phyloP scores from a whole-genome alignment of 768 basidiomycete species.

The Suillus ampliporus region DNA sequence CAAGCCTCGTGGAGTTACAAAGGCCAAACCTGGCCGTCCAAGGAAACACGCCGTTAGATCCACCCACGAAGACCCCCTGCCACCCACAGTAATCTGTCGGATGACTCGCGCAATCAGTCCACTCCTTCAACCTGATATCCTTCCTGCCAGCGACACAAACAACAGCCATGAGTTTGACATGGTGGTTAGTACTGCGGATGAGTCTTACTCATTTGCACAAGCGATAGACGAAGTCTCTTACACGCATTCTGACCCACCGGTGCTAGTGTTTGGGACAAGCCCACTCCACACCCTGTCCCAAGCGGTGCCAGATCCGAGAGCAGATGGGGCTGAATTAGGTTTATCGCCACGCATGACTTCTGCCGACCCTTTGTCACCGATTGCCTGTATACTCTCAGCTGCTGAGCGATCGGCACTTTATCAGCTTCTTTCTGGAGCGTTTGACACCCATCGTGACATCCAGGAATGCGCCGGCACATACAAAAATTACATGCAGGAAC shows the following conservation, averaged over 20 bases:
- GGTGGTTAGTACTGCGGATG: constrained; percentile 28
- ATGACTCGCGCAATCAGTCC: constrained; percentile 34
- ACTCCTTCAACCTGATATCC: constrained; percentile 21
- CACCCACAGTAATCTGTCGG: constrained; percentile 11
- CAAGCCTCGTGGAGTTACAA: constrained; percentile 36
- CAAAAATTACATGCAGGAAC: constrained; percentile 54
- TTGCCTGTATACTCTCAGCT: constrained; percentile 37
- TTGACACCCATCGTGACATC: constrained; percentile 51
- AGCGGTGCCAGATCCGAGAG: constrained; percentile 7
- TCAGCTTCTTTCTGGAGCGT: constrained; percentile 51
- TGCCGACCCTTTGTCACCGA: constrained; percentile 9
- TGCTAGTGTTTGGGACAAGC: constrained; percentile 31
- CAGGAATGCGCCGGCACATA: constrained; percentile 60
- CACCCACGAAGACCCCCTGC: constrained; percentile 10
- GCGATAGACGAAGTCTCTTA: constrained; percentile 36
- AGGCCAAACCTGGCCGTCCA: constrained; percentile 37
- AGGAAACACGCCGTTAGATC: constrained; percentile 23
- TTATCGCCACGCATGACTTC: constrained; percentile 6
- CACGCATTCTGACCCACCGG: constrained; percentile 29
- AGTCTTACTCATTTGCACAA: constrained; percentile 31
- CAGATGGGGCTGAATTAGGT: constrained; percentile 4
- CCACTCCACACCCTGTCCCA: constrained; percentile 7
- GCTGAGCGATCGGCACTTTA: constrained; percentile 59
- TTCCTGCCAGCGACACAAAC: constrained; percentile 13
- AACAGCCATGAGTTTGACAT: constrained; percentile 21